Evolutionary conservation across 805 yeast genomes (phyloP), one percentile per base, ranked within the genome.

Genomic region (Wickerhamiella sorbophila): DNA sequence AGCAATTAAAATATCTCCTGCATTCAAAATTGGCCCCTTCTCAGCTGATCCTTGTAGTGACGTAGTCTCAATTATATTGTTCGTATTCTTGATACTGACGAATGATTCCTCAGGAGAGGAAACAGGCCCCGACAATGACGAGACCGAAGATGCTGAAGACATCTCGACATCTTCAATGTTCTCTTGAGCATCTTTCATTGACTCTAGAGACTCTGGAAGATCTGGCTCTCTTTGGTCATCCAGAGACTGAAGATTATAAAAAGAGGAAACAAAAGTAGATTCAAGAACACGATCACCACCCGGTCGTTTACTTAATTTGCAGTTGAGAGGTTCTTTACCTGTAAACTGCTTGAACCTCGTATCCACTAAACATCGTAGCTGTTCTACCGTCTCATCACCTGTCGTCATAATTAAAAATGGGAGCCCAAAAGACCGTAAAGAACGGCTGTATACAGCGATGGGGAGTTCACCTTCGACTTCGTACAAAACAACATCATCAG

Each of bases 381-480:
- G 42, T 2, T 40, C 49, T 3, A 50, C 40, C 18, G 67, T 57
- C 31, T 81, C 88, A 1, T 64, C 66, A 29, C 65, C 63, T 1
- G 68, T 40, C 10, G 85, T 52, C 0, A 75, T 68, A 22, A 86
- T 64, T 50, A 86, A 77, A 51, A 84, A 74, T 2, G 97, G 97
- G 1, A 77, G 57, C 1, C 86, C 93, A 60, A 36, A 36, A 31
- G 17, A 36, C 38, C 31, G 16, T 15, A 22, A 36, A 18, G 5
- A 19, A 20, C 18, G 22, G 17, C 31, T 24, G 21, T 8, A 10
- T 14, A 12, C 20, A 29, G 20, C 18, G 15, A 17, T 21, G 21
- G n/a, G 34, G 29, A 24, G 29, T 24, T 17, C 26, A 8, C 3
- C 38, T 9, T 29, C 16, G 8, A 15, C 14, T 49, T 75, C 79